A percentile compares a stretch with the other conserved stretches of the same genome.
These are phyloP conservation scores for Xylaria sp. DNA, from an alignment of 2,329 filamentous ascomycete species.

Conservation along the genomic window DNA sequence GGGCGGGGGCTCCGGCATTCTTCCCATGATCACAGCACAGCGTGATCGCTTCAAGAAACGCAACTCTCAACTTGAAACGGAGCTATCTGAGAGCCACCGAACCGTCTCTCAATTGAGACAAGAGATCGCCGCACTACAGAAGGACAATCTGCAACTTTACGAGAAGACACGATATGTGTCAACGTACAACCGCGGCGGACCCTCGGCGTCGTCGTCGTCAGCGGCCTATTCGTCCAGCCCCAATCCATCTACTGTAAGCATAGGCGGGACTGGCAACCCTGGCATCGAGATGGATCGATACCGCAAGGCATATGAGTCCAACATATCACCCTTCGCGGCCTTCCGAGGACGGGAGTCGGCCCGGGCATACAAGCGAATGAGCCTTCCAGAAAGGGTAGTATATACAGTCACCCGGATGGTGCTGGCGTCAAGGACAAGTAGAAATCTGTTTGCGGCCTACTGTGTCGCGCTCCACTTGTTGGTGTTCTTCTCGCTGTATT, in stretches of 20 bases:
- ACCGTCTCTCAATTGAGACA: conserved; percentile 85
- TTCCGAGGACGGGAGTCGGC: conserved; percentile 94
- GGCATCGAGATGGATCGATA: conserved; percentile 82
- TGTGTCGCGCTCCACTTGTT: conserved; percentile 87
- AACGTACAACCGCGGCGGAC: conserved; percentile 79
- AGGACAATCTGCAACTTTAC: conserved; percentile 94
- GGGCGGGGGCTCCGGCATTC: conserved; percentile 81
- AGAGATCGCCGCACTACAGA: conserved; percentile 89
- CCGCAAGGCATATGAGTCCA: conserved; percentile 89
- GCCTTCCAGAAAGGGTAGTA: conserved; percentile 84
- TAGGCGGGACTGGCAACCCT: conserved; percentile 61
- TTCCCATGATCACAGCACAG: conserved; percentile 98
- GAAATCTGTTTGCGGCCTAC: conserved; percentile 93
- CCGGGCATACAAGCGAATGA: conserved; percentile 91
- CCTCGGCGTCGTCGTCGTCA: conserved; percentile 68
- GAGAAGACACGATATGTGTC: conserved; percentile 98
- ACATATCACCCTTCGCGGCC: conserved; percentile 92
- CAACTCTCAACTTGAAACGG: conserved; percentile 86
- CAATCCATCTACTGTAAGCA: conserved; percentile 73
- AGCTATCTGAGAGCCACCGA: conserved; percentile 82
- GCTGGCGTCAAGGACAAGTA: conserved; percentile 84
- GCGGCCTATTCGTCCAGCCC: conserved; percentile 68
- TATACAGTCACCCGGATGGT: conserved; percentile 92
- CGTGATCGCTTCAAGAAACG: conserved; percentile 98
- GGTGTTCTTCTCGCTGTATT: conserved; percentile 86